Percentiles rank a stretch among this genome's conserved stretches.
phyloP scores from a whole-genome alignment of 768 basidiomycete species.

The Rickenella mellea region DNA sequence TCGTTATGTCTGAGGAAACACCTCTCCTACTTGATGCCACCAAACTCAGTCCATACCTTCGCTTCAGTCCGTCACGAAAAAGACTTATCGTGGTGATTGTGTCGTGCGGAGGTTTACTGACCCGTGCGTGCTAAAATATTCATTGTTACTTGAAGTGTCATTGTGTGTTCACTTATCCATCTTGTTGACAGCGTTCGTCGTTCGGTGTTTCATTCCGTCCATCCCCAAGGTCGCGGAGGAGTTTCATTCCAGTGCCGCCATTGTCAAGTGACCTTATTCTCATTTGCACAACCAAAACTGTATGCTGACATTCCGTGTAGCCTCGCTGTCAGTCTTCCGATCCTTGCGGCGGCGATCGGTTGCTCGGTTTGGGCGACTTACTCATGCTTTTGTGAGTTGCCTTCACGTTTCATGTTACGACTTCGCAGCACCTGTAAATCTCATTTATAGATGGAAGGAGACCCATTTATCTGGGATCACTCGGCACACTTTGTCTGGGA shows the following conservation, averaged over 20 bases:
- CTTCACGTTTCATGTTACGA: not conserved
- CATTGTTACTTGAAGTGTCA: too few relatives aligned
- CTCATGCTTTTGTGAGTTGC: slow-evolving; percentile 37
- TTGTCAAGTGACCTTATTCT: slow-evolving; percentile 39
- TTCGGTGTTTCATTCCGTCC: slow-evolving; percentile 62
- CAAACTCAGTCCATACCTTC: too few relatives aligned
- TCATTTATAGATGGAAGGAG: slow-evolving; percentile 49
- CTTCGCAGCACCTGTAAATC: not conserved
- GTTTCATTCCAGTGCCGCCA: slow-evolving; percentile 41
- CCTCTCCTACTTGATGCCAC: too few relatives aligned
- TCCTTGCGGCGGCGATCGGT: slow-evolving; percentile 34
- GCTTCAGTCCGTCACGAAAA: too few relatives aligned
- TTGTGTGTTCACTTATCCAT: too few relatives aligned
- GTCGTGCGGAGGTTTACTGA: too few relatives aligned
- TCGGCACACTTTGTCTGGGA: slow-evolving; percentile 50
- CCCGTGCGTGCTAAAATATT: too few relatives aligned
- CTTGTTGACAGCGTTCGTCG: slow-evolving; percentile 46
- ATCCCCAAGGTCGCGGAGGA: slow-evolving; percentile 68
- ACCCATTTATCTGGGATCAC: slow-evolving; percentile 44
- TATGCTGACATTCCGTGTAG: slow-evolving; percentile 14
- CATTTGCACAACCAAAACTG: not conserved
- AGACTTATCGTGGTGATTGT: too few relatives aligned
- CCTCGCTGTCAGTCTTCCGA: slow-evolving; percentile 41
- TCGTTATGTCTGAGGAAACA: too few relatives aligned
- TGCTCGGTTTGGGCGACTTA: slow-evolving; percentile 44